Evolutionary conservation across 1,284 basidiomycete species (phyloP).

Genomic region (Phlebopus sp.): DNA sequence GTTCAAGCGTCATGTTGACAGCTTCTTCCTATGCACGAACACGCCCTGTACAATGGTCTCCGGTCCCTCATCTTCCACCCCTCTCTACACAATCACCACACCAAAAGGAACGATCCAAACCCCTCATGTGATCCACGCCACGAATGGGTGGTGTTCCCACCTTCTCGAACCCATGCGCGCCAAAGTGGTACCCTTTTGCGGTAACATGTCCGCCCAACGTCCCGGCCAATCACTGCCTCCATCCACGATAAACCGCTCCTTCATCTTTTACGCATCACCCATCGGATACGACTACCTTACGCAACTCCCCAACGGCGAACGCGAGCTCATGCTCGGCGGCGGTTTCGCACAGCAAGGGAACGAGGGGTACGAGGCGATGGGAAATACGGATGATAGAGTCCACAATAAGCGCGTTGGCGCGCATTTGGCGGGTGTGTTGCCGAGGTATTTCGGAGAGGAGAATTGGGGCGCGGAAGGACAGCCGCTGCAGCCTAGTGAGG

Average conservation of each 20-base stretch:
- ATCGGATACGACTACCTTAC: conserved; percentile 54
- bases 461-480: conserved; percentile 39
- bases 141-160: conserved; percentile 57
- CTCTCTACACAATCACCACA: conserved; percentile 41
- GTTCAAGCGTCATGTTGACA: conserved; percentile 13
- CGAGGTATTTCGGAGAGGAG: conserved; percentile 41
- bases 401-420: conserved; percentile 34
- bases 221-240: conserved; percentile 37
- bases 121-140: conserved; percentile 54
- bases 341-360: conserved; percentile 38
- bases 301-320: conserved; percentile 35
- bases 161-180: conserved; percentile 42
- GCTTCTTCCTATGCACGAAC: conserved; percentile 40
- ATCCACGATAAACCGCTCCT: conserved; percentile 36
- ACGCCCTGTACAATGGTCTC: conserved; percentile 40
- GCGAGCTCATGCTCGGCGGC: conserved; percentile 50
- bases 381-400: conserved; percentile 40
- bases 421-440: conserved; percentile 41
- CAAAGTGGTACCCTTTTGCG: conserved; percentile 49
- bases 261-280: conserved; percentile 38
- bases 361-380: conserved; percentile 39
- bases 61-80: conserved; percentile 22
- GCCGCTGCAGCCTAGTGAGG: conserved; percentile 15
- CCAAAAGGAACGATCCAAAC: conserved; percentile 41
- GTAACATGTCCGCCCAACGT: conserved; percentile 48